phyloP scores from a whole-genome alignment of 352 stramenopile species.

The Hyaloperonospora brassicae region DNA sequence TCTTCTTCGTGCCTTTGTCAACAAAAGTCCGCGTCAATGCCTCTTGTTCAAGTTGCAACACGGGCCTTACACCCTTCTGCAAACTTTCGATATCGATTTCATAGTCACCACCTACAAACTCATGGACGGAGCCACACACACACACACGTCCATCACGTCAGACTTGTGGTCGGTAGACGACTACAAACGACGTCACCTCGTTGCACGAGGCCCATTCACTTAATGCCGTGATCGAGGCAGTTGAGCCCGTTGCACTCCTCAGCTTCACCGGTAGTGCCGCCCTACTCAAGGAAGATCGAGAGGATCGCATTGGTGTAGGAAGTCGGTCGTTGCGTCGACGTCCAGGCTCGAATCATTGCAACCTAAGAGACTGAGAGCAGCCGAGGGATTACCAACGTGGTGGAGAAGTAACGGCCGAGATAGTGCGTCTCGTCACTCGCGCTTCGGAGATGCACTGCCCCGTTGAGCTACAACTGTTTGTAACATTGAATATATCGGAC shows the following conservation, averaged over 20 bases:
- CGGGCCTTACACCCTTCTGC: conserved; percentile 97
- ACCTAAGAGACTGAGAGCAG: no score
- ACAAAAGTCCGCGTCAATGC: conserved; percentile 97
- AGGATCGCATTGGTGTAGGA: conserved; percentile 74
- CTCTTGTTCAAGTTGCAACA: conserved; percentile 73
- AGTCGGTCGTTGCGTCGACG: no score
- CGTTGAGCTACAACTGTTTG: no score
- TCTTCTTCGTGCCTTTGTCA: conserved; percentile 91
- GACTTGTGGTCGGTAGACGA: conserved; percentile 18
- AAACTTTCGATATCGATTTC: conserved; percentile 99
- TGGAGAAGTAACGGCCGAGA: no score
- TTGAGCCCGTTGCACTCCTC: conserved; percentile 29
- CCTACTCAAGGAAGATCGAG: conserved; percentile 94
- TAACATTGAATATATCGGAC: no score
- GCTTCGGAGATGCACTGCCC: no score
- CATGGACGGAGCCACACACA: conserved; percentile 91
- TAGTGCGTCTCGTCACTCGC: no score
- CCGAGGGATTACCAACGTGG: no score
- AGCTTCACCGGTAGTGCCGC: conserved; percentile 58
- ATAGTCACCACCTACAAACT: conserved; percentile 93
- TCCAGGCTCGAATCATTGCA: no score
- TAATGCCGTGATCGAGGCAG: background rate
- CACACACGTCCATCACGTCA: conserved; percentile 45
- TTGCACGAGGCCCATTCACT: conserved; percentile 91
- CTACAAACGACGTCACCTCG: conserved; percentile 87